Evolutionary conservation across 2,329 filamentous ascomycete species (phyloP).

Genomic region (Bipolaris oryzae): DNA sequence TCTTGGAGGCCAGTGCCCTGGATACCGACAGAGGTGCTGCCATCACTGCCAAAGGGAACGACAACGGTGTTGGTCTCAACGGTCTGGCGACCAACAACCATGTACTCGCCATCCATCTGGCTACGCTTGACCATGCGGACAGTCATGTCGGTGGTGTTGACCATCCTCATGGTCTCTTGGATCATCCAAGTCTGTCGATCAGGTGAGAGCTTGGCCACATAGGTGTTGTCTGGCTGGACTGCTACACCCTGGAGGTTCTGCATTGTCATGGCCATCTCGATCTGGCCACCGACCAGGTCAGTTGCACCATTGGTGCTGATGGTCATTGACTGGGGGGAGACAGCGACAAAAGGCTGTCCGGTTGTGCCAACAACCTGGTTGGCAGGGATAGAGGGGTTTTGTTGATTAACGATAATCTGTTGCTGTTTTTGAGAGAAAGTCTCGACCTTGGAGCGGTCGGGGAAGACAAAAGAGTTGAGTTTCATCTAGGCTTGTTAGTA

Average conservation of each 20-base stretch:
- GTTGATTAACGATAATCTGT: constrained; percentile 50
- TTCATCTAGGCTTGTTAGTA: constrained; percentile 39
- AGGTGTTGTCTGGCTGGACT: constrained; percentile 45
- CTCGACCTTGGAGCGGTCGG: constrained; percentile 46
- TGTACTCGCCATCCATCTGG: constrained; percentile 47
- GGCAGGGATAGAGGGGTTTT: constrained; percentile 40
- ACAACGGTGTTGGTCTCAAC: constrained; percentile 42
- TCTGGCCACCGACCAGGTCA: constrained; percentile 45
- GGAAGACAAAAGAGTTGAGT: constrained; percentile 47
- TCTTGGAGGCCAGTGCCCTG: constrained; percentile 47
- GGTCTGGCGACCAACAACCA: constrained; percentile 48
- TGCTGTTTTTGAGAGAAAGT: constrained; percentile 48
- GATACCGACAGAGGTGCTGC: constrained; percentile 36
- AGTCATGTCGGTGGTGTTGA: constrained; percentile 48
- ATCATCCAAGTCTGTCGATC: constrained; percentile 49
- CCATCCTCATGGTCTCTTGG: constrained; percentile 44
- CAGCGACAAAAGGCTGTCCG: constrained; percentile 45
- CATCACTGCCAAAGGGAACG: constrained; percentile 40
- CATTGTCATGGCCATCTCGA: constrained; percentile 43
- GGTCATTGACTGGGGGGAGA: constrained; percentile 42
- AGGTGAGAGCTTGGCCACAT: constrained; percentile 46
- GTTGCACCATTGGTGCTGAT: constrained; percentile 47
- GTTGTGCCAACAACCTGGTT: constrained; percentile 48
- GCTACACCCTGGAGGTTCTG: constrained; percentile 37
- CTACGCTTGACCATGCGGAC: constrained; percentile 46